Evolutionary conservation across 176 grass and related monocot species (phyloP).

Genomic region (Oryza glaberrima): DNA sequence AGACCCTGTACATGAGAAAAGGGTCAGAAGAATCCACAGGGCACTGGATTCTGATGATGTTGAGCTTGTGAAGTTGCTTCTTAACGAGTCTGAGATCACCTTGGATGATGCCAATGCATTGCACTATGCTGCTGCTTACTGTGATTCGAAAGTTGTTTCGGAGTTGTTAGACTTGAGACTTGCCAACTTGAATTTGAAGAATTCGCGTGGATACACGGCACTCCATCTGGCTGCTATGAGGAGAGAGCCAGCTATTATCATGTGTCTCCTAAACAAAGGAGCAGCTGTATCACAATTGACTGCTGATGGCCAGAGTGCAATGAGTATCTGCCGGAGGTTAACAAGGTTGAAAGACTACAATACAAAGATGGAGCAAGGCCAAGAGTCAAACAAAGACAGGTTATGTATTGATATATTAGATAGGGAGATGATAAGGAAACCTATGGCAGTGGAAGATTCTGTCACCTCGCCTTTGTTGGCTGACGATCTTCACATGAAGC

Average conservation of each 20-base stretch:
- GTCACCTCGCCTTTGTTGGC: slow-evolving; percentile 92
- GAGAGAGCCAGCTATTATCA: slow-evolving; percentile 85
- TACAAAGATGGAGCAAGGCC: slow-evolving; percentile 67
- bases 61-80: slow-evolving; percentile 94
- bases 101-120: slow-evolving; percentile 87
- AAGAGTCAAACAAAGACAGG: slow-evolving; percentile 96
- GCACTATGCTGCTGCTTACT: slow-evolving; percentile 91
- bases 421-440: slow-evolving; percentile 88
- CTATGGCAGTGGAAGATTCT: slow-evolving; percentile 71
- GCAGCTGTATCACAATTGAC: slow-evolving; percentile 65
- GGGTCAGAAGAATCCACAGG: slow-evolving; percentile 79
- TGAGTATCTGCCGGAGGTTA: slow-evolving; percentile 77
- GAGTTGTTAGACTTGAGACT: slow-evolving; percentile 72
- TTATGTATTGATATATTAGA: slow-evolving; percentile 94
- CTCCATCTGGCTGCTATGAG: slow-evolving; percentile 97
- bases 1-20: slow-evolving; percentile 74
- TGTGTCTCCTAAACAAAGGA: slow-evolving; percentile 82
- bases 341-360: slow-evolving; percentile 85
- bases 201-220: slow-evolving; percentile 73
- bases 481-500: slow-evolving; percentile 90
- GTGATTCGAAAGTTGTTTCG: slow-evolving; percentile 87
- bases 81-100: slow-evolving; percentile 90
- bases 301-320: slow-evolving; percentile 70
- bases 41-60: slow-evolving; percentile 97
- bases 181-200: slow-evolving; percentile 90